Evolutionary conservation across 805 yeast species (phyloP).

Genomic region (Yarrowia yakushimensis): DNA sequence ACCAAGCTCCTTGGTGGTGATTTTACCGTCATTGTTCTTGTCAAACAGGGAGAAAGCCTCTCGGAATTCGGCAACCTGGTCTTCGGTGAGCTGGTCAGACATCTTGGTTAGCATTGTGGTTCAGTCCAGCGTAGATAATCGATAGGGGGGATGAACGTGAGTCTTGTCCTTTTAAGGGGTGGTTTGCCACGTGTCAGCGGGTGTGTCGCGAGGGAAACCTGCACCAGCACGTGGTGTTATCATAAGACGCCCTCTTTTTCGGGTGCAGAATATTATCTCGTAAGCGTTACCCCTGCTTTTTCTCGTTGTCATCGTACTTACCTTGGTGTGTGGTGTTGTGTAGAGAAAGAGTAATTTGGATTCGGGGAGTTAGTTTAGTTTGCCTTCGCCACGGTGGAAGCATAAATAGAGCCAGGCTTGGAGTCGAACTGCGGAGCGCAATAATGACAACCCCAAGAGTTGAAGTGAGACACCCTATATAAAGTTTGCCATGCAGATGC

Average conservation of each 20-base stretch:
- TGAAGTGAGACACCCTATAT: neutral
- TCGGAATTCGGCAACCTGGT: conserved; percentile 93
- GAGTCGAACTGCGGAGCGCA: neutral
- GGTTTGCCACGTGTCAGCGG: conserved; percentile 21
- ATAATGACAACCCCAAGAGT: too few relatives aligned
- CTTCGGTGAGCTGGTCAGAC: conserved; percentile 82
- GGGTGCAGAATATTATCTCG: neutral
- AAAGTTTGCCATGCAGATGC: conserved; percentile 10
- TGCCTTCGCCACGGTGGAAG: conserved; percentile 10
- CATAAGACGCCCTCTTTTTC: neutral
- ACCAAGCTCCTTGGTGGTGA: conserved; percentile 92
- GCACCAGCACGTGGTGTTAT: neutral
- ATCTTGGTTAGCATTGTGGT: conserved; percentile 17
- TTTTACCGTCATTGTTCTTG: conserved; percentile 94
- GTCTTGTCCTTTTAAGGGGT: neutral
- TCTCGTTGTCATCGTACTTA: neutral
- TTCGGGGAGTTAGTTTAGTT: conserved; percentile 18
- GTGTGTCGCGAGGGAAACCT: neutral
- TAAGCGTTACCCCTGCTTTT: conserved; percentile 17
- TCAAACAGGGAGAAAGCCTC: conserved; percentile 97
- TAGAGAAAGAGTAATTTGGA: conserved; percentile 17
- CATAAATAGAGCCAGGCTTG: neutral
- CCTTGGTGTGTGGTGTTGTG: conserved; percentile 23
- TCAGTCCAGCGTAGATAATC: neutral
- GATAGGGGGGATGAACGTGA: neutral